phyloP scores from a whole-genome alignment of 2,329 filamentous ascomycete species.

The Pseudogymnoascus sp. region DNA sequence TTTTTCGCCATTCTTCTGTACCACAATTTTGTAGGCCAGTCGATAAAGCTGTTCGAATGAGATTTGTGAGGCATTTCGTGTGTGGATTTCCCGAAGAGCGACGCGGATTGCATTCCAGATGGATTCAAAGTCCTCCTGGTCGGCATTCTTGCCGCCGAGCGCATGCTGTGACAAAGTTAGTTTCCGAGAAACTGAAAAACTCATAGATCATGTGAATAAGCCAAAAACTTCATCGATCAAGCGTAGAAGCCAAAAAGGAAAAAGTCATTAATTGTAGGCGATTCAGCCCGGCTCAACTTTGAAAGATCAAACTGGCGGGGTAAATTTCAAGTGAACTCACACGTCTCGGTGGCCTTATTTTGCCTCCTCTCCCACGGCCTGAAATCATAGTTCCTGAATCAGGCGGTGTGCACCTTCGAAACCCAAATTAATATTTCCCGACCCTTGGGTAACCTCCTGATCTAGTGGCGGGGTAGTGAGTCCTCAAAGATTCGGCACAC shows the following conservation, averaged over 20 bases:
- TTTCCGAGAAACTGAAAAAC: background rate
- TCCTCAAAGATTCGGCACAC: background rate
- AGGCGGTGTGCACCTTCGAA: background rate
- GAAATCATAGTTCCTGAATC: slow-evolving; percentile 37
- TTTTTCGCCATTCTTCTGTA: slow-evolving; percentile 75
- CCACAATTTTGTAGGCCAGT: slow-evolving; percentile 85
- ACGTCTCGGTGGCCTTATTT: slow-evolving; percentile 59
- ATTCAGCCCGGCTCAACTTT: background rate
- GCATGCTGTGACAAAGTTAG: slow-evolving; percentile 1
- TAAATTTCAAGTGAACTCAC: slow-evolving; percentile 40
- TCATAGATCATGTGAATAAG: no score
- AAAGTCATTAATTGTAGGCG: background rate
- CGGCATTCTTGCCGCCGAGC: background rate
- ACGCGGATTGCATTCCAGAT: slow-evolving; percentile 71
- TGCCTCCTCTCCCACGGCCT: slow-evolving; percentile 43
- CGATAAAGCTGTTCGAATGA: slow-evolving; percentile 96
- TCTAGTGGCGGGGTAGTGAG: background rate
- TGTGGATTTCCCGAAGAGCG: slow-evolving; percentile 81
- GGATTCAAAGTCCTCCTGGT: slow-evolving; percentile 70
- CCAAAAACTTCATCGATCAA: background rate
- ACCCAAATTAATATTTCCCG: background rate
- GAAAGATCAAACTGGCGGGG: background rate
- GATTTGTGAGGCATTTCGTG: slow-evolving; percentile 78
- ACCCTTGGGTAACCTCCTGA: background rate
- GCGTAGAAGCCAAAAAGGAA: no score